Conservation (phyloP, 768 basidiomycete genomes). For the Boletus sp. region DNA sequence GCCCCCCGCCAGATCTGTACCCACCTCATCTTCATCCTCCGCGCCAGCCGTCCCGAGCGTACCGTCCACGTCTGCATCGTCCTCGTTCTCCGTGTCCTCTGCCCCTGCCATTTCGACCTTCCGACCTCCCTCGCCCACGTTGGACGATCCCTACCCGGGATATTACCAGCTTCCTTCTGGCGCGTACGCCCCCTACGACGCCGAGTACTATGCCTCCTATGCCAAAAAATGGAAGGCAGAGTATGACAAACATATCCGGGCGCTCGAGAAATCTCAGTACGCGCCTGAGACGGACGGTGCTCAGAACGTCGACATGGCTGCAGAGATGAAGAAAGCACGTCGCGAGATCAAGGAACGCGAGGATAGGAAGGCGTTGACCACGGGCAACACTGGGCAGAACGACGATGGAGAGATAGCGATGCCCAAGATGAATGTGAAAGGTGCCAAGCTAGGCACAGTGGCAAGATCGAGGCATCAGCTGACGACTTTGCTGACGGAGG, state of each 20-base stretch:
- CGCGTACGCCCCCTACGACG: conserved; percentile 72
- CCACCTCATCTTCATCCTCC: no score
- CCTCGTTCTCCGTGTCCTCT: conserved; percentile 58
- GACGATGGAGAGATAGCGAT: conserved; percentile 47
- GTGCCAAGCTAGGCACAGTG: conserved; percentile 66
- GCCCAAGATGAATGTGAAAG: conserved; percentile 84
- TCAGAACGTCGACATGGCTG: conserved; percentile 59
- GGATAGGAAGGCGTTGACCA: conserved; percentile 72
- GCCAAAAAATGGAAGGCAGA: conserved; percentile 70
- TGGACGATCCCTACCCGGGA: conserved; percentile 77
- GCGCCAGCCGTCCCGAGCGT: no score
- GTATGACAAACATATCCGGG: no score
- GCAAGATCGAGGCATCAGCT: conserved; percentile 78
- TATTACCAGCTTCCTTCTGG: conserved; percentile 86
- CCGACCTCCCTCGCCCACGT: conserved; percentile 70
- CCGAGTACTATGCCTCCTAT: conserved; percentile 64
- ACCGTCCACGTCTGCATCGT: no score
- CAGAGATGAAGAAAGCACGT: conserved; percentile 78
- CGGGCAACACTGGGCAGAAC: conserved; percentile 44
- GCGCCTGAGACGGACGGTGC: conserved; percentile 42
- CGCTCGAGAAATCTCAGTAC: conserved; percentile 71
- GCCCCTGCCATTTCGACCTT: conserved; percentile 70
- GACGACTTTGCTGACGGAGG: conserved; percentile 76
- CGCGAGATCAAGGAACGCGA: conserved; percentile 73
- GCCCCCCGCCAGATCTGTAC: no score